Percentiles rank a stretch among this genome's conserved stretches.
Evolutionary conservation across 176 grass and related monocot species (phyloP).

Genomic region (Aegilops longissima): DNA sequence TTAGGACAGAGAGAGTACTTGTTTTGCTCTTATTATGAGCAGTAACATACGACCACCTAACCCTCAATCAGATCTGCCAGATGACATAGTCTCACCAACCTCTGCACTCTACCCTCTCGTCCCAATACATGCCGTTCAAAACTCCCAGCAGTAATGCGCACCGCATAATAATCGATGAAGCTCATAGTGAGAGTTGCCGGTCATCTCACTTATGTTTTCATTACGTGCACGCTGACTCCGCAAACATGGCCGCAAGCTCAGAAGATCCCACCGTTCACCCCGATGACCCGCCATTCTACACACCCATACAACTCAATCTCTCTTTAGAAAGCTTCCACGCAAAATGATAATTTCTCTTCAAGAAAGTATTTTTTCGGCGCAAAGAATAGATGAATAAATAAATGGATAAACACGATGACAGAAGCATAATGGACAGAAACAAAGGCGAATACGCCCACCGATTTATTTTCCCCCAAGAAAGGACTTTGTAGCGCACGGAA

Average conservation of each 20-base stretch:
- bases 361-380: not conserved
- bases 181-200: too few species aligned
- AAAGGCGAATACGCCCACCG: not conserved
- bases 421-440: not conserved
- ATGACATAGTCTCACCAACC: not conserved
- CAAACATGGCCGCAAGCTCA: not conserved
- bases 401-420: not conserved
- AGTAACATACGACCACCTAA: not conserved
- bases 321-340: not conserved
- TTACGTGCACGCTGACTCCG: too few species aligned
- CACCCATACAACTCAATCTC: not conserved
- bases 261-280: not conserved
- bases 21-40: too few species aligned
- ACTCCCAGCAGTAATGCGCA: not conserved
- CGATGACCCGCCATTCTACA: not conserved
- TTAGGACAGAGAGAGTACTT: too few species aligned
- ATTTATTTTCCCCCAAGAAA: constrained; percentile 4
- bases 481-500: not conserved
- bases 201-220: too few species aligned
- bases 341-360: not conserved
- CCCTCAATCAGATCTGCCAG: not conserved
- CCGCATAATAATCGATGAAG: not conserved
- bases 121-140: not conserved
- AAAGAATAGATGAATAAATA: not conserved
- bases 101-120: not conserved